These are phyloP conservation scores for Neoscytalidium dimidiatum DNA, from an alignment of 2,329 filamentous ascomycete genomes.

Conservation along the genomic window DNA sequence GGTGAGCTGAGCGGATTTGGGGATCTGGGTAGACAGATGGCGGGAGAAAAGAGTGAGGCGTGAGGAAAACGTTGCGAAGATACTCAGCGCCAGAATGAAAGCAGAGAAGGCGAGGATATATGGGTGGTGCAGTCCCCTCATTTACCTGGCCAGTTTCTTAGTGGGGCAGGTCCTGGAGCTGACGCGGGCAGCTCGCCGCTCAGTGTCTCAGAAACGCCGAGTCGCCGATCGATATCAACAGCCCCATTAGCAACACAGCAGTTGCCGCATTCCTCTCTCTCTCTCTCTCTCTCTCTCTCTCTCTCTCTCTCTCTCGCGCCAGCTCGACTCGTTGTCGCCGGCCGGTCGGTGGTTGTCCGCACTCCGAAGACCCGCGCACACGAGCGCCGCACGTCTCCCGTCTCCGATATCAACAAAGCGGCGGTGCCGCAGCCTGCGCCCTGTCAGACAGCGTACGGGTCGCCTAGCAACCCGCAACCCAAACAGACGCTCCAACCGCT, in stretches of 20 bases:
- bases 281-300: no score
- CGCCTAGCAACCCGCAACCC: conserved; percentile 18
- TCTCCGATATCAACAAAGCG: conserved; percentile 14
- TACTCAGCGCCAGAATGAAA: conserved; percentile 30
- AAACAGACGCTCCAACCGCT: conserved; percentile 2
- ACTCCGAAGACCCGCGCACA: neutral
- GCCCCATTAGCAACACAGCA: neutral
- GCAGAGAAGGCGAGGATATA: conserved; percentile 31
- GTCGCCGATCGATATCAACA: conserved; percentile 16
- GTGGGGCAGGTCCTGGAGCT: conserved; percentile 18
- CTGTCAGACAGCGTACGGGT: conserved; percentile 3
- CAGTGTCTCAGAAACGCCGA: conserved; percentile 14
- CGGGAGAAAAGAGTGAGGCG: conserved; percentile 23
- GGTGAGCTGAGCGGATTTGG: conserved; percentile 22
- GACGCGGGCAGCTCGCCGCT: conserved; percentile 4
- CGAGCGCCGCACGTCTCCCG: neutral
- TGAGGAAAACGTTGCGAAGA: conserved; percentile 22
- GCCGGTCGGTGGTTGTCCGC: neutral
- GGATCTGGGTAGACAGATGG: conserved; percentile 21
- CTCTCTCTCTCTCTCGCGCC: no score
- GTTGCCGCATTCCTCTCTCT: neutral
- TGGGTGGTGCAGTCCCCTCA: conserved; percentile 16
- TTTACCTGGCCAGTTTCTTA: conserved; percentile 18
- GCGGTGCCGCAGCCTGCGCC: neutral
- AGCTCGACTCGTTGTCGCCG: no score